Evolutionary conservation across 2,329 filamentous ascomycete species (phyloP), one percentile per base, ranked within the genome.

Genomic region (Diaporthe sp.): DNA sequence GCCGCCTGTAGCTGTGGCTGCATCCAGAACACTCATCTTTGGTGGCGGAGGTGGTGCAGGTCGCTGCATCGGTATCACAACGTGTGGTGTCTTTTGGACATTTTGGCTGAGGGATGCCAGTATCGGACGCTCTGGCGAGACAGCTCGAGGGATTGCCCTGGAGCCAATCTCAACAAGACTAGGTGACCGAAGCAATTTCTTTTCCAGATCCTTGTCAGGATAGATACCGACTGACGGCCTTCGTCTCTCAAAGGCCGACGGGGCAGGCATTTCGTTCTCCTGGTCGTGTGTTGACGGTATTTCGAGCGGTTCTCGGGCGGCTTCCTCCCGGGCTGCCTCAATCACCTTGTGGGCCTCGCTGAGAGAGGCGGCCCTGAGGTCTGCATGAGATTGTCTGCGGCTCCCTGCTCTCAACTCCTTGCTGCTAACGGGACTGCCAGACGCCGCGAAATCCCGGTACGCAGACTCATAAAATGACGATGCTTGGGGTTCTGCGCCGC

Each of bases 11-110:
- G 94, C 92, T 1, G 96, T 98, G 2, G 95, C 96, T 4, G 96
- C 93, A 79, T 98, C 95, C n/a, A 98, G 86, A 10, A 98, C 94
- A 1, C 94, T 97, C 96, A 98, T 98, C 84, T 98, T 98, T 0
- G 97, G 96, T 3, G 96, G 96, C 0, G 92, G 93, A 0, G 89
- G 91, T 2, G 93, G 93, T 1, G 95, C 95, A 31, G 94, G 90
- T 79, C 95, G 89, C 31, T 76, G 72, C 15, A 74, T 73, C 17
- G 76, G 76, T 22, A 77, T 70, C 25, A 77, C 76, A 59, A 77
- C 74, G 42, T 77, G 76, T 39, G 95, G 95, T 5, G 95, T 98
- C 31, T 77, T 77, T 53, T 75, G 75, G 12, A 77, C 73, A 78
- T 92, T 93, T 74, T 89, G 87, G 78, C 85, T 89, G 74, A 92